Conservation (phyloP, 2,329 filamentous ascomycete species). For the Furcasterigmium furcatum region DNA sequence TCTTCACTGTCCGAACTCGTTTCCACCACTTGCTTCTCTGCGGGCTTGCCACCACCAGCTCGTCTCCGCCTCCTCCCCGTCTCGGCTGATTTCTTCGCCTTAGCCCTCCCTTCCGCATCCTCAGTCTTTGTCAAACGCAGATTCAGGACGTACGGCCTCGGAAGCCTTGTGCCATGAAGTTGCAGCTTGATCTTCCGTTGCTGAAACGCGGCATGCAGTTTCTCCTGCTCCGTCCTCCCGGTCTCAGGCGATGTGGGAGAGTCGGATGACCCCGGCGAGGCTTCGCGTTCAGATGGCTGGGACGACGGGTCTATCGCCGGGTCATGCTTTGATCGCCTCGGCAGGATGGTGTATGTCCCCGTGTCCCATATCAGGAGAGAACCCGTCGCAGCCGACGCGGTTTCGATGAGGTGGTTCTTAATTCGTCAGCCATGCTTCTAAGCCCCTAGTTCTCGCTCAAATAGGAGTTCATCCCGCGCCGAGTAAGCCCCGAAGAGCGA, state of each 20-base stretch:
- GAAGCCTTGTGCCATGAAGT: constrained; percentile 51
- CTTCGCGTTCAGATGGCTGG: constrained; percentile 16
- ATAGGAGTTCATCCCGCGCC: background rate
- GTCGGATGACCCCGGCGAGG: background rate
- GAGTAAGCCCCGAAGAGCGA: background rate
- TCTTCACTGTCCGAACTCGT: constrained; percentile 9
- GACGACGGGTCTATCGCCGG: constrained; percentile 25
- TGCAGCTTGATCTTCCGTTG: constrained; percentile 54
- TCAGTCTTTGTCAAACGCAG: constrained; percentile 47
- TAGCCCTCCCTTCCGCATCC: constrained; percentile 27
- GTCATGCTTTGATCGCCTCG: constrained; percentile 29
- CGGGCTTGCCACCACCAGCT: background rate
- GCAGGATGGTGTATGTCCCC: constrained; percentile 53
- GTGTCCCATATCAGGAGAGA: constrained; percentile 63
- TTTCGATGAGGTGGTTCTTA: constrained; percentile 60
- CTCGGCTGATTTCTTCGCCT: constrained; percentile 6
- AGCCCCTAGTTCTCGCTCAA: too few species aligned
- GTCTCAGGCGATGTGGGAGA: background rate
- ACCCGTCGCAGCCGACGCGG: constrained; percentile 49
- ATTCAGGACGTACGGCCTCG: constrained; percentile 48
- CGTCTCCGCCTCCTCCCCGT: constrained; percentile 2
- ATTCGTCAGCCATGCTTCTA: background rate
- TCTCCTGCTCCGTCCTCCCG: constrained; percentile 34
- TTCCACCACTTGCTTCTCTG: background rate
- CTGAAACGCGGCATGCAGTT: constrained; percentile 48